Evolutionary conservation across 495 filamentous ascomycete genomes (phyloP).

Genomic region (Talaromyces borbonicus): DNA sequence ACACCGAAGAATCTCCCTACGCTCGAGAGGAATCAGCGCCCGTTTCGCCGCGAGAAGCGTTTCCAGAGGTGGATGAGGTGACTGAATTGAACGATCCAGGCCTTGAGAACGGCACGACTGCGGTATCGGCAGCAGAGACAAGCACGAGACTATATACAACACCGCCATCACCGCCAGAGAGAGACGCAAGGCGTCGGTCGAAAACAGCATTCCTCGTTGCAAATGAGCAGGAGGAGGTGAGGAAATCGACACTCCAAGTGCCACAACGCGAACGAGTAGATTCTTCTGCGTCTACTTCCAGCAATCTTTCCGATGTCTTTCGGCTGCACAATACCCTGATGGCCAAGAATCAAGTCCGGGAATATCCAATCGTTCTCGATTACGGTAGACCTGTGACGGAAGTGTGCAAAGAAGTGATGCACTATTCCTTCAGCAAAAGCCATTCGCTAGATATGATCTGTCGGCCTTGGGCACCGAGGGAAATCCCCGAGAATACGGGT

Average conservation of each 20-base stretch:
- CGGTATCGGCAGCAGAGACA: too few relatives aligned
- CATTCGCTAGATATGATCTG: constrained; percentile 6
- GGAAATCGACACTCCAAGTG: not conserved
- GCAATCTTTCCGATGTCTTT: not conserved
- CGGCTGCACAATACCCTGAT: not conserved
- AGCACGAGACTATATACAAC: too few relatives aligned
- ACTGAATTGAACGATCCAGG: too few relatives aligned
- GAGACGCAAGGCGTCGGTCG: too few relatives aligned
- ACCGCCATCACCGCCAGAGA: too few relatives aligned
- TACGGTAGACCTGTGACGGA: constrained; percentile 4
- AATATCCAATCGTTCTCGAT: not conserved
- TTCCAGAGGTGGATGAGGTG: too few relatives aligned
- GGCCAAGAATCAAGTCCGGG: not conserved
- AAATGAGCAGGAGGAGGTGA: too few relatives aligned
- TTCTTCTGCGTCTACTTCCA: not conserved
- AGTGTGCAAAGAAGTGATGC: constrained; percentile 6
- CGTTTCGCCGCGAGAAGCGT: too few relatives aligned
- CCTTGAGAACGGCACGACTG: too few relatives aligned
- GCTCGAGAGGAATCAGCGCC: too few relatives aligned
- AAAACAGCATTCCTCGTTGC: too few relatives aligned
- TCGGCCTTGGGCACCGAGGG: constrained; percentile 3
- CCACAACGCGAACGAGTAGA: not conserved
- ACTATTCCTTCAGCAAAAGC: not conserved
- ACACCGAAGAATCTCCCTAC: too few relatives aligned
- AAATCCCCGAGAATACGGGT: not conserved